Conservation (phyloP, 192 early-diverging fungal genomes). For the Lunasporangiospora selenospora region DNA sequence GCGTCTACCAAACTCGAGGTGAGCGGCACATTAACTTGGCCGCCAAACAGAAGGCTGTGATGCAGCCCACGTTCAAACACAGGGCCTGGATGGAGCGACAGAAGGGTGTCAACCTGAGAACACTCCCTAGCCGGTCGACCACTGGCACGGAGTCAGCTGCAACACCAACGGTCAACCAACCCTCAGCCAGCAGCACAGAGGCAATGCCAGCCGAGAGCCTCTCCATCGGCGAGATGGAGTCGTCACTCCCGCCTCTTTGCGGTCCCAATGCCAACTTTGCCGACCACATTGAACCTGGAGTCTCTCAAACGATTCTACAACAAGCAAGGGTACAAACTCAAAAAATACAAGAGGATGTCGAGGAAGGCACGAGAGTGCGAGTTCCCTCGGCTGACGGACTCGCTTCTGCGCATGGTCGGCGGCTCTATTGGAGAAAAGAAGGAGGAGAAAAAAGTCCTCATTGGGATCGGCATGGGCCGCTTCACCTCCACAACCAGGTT, state of each 20-base stretch:
- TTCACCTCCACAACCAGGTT: slow-evolving; percentile 1
- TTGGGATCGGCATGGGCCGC: neutral
- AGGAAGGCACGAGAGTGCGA: neutral
- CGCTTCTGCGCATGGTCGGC: neutral
- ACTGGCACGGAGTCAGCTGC: neutral
- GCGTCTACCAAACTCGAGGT: neutral
- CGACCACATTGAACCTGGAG: too few species aligned
- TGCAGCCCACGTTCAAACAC: slow-evolving; percentile 6
- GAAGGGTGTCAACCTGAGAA: slow-evolving; percentile 2
- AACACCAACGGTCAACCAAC: neutral
- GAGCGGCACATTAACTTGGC: slow-evolving; percentile 14
- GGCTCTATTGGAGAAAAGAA: neutral
- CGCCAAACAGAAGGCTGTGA: slow-evolving; percentile 17
- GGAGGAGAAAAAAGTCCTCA: neutral
- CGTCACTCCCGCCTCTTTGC: neutral
- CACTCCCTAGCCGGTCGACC: neutral
- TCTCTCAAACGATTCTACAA: too few species aligned
- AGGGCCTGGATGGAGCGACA: slow-evolving; percentile 6
- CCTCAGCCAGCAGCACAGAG: neutral
- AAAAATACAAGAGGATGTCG: slow-evolving; percentile 1
- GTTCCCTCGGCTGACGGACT: neutral
- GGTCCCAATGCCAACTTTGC: neutral
- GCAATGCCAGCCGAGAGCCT: neutral
- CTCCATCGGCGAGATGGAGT: slow-evolving; percentile 1
- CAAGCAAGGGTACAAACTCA: neutral